Evolutionary conservation across 2,329 filamentous ascomycete genomes (phyloP).

Genomic region (Arthrobotrys entomopaga): DNA sequence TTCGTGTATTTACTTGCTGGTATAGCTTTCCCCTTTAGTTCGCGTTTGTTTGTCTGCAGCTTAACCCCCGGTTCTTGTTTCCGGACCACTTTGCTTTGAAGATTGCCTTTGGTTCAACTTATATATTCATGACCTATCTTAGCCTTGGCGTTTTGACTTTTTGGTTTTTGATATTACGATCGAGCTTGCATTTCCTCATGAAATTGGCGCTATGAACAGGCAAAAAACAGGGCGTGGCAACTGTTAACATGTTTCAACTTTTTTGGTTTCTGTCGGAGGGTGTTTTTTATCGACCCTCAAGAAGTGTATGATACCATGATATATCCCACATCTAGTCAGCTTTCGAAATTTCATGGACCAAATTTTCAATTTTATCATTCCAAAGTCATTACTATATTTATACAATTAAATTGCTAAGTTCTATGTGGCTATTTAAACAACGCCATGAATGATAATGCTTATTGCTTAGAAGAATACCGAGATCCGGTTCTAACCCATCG

Average conservation of each 20-base stretch:
- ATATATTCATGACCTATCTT: background rate
- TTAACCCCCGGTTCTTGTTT: background rate
- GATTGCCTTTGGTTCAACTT: background rate
- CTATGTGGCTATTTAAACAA: conserved; percentile 8
- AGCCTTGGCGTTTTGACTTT: background rate
- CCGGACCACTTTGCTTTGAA: background rate
- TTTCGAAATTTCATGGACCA: background rate
- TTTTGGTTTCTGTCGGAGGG: background rate
- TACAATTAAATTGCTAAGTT: conserved; percentile 12
- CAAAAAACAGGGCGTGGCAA: background rate
- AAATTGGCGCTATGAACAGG: conserved; percentile 1
- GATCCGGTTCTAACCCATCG: background rate
- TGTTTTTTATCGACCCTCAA: background rate
- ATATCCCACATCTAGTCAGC: background rate
- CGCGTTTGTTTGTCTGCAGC: background rate
- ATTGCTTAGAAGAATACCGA: conserved; percentile 12
- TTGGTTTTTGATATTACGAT: conserved; percentile 7
- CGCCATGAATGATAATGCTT: conserved; percentile 27
- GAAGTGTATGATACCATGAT: conserved; percentile 12
- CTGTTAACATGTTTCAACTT: background rate
- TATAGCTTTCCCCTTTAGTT: background rate
- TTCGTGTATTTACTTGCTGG: conserved; percentile 5
- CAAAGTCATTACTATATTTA: background rate
- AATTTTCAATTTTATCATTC: background rate
- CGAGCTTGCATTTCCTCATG: background rate